phyloP scores from a whole-genome alignment of 2,329 filamentous ascomycete species.

The Trichoderma sp. region DNA sequence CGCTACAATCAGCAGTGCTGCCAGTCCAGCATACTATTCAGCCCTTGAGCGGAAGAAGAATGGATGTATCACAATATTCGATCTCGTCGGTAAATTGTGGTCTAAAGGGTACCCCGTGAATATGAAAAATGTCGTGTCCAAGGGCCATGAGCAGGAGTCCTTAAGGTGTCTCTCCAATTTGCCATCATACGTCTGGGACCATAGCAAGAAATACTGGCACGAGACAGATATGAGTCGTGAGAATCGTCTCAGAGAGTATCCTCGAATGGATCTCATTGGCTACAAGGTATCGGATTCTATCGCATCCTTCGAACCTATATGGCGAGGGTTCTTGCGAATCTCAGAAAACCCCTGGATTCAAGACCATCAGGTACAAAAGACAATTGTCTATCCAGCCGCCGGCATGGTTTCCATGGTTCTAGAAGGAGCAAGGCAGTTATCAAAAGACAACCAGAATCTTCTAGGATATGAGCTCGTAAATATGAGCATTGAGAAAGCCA shows the following conservation, averaged over 20 bases:
- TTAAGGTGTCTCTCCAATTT: constrained; percentile 46
- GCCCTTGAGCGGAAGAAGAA: constrained; percentile 32
- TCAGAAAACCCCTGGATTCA: constrained; percentile 54
- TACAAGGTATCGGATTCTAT: constrained; percentile 46
- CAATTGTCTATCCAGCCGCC: constrained; percentile 52
- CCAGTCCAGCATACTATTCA: constrained; percentile 30
- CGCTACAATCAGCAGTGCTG: constrained; percentile 18
- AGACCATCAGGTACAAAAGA: constrained; percentile 54
- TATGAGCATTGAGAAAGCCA: constrained; percentile 51
- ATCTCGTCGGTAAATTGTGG: constrained; percentile 42
- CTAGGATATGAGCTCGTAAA: constrained; percentile 46
- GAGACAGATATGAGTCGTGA: constrained; percentile 50
- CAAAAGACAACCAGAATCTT: constrained; percentile 28
- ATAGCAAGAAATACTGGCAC: constrained; percentile 54
- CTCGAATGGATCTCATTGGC: constrained; percentile 54
- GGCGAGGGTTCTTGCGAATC: constrained; percentile 52
- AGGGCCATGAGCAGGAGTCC: constrained; percentile 14
- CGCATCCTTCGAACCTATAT: constrained; percentile 46
- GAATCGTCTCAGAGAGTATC: constrained; percentile 46
- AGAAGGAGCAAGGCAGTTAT: constrained; percentile 48
- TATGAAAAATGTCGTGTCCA: constrained; percentile 35
- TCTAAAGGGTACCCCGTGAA: constrained; percentile 35
- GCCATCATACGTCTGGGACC: constrained; percentile 58
- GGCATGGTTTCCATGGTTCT: constrained; percentile 53
- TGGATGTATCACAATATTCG: constrained; percentile 32